Evolutionary conservation across 164 flowering plant species (phyloP).

Genomic region (Stephania yunnanensis): DNA sequence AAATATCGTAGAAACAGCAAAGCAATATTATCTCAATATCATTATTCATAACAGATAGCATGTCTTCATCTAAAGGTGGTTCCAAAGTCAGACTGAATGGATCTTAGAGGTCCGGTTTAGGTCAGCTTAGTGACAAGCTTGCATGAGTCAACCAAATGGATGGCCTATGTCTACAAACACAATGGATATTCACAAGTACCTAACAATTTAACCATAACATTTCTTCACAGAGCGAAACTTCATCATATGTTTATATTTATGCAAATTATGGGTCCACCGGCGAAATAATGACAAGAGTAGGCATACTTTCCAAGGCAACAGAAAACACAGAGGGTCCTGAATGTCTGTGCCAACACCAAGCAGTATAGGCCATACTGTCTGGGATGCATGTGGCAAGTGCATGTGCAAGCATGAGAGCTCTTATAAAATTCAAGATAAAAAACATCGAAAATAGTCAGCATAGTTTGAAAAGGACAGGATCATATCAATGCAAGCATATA

Average conservation of each 20-base stretch:
- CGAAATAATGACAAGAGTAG: neutral
- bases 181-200: neutral
- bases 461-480: neutral
- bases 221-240: neutral
- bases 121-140: neutral
- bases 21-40: neutral
- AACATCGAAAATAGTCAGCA: neutral
- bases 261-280: neutral
- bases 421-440: neutral
- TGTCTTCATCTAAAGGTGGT: neutral
- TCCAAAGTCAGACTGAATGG: neutral
- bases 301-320: conserved; percentile 8
- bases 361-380: conserved; percentile 21
- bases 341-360: conserved; percentile 19
- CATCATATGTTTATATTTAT: neutral
- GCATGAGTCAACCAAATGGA: neutral
- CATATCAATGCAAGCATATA: neutral
- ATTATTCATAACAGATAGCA: neutral
- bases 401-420: conserved; percentile 12
- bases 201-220: neutral
- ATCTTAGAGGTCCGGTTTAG: neutral
- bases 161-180: neutral
- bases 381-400: conserved; percentile 14
- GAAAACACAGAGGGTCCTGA: conserved; percentile 19
- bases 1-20: neutral